Percentiles rank a stretch among this genome's conserved stretches.
phyloP scores from a whole-genome alignment of 208 protist genomes.

The Trichomonas vaginalis region DNA sequence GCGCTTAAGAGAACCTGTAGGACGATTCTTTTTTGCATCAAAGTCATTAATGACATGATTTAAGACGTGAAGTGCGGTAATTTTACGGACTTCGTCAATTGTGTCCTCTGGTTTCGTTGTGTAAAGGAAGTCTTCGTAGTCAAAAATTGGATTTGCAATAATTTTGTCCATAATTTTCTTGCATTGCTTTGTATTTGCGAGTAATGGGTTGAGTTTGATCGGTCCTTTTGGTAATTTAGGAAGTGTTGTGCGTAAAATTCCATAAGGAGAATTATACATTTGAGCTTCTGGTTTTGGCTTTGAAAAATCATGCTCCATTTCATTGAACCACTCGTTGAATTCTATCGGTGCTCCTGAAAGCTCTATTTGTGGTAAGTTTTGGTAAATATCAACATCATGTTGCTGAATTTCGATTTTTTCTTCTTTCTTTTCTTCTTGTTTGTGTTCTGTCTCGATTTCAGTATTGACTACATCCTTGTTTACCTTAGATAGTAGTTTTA shows the following conservation, averaged over 20 bases:
- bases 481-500: not conserved
- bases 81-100: not conserved
- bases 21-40: not conserved
- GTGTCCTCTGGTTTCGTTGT: not conserved
- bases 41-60: constrained; percentile 9
- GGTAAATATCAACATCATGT: not conserved
- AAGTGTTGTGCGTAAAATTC: not conserved
- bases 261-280: not conserved
- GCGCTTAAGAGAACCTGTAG: not conserved
- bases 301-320: not conserved
- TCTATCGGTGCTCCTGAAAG: not conserved
- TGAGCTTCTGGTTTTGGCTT: not conserved
- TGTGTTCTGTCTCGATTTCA: not conserved
- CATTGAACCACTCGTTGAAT: constrained; percentile 5
- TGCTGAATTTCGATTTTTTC: not conserved
- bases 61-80: not conserved
- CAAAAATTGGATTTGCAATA: not conserved
- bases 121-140: not conserved
- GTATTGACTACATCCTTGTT: not conserved
- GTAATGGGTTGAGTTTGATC: not conserved
- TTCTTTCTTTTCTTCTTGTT: not conserved
- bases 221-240: not conserved
- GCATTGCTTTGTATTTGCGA: not conserved
- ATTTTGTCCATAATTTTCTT: not conserved
- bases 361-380: not conserved